Evolutionary conservation across 2,329 filamentous ascomycete species (phyloP).

Genomic region (Reticulascus tulasneorum): DNA sequence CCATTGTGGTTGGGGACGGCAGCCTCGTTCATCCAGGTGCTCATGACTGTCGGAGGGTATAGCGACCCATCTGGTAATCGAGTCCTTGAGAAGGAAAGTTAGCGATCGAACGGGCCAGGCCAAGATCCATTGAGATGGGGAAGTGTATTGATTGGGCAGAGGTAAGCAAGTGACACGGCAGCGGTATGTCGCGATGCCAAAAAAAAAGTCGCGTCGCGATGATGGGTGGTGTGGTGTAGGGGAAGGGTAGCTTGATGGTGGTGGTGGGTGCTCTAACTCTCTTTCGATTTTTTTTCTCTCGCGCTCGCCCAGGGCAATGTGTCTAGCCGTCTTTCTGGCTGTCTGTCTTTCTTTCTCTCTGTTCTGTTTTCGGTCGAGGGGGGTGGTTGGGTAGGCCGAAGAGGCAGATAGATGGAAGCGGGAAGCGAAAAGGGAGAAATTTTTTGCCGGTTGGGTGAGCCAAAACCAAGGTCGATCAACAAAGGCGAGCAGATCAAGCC

Average conservation of each 20-base stretch:
- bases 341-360: too few species aligned
- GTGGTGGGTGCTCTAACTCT: conserved; percentile 17
- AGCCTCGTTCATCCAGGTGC: conserved; percentile 69
- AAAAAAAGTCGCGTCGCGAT: conserved; percentile 18
- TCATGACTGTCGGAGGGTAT: conserved; percentile 55
- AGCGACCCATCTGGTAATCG: conserved; percentile 44
- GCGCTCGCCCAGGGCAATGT: not conserved
- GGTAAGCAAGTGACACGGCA: conserved; percentile 40
- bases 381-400: conserved; percentile 2
- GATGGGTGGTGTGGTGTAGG: conserved; percentile 24
- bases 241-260: conserved; percentile 20
- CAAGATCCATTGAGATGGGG: conserved; percentile 40
- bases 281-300: conserved; percentile 5
- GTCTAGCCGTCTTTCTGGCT: too few species aligned
- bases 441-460: conserved; percentile 3
- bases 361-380: conserved; percentile 1
- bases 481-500: conserved; percentile 14
- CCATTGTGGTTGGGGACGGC: conserved; percentile 66
- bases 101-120: conserved; percentile 36
- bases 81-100: conserved; percentile 39
- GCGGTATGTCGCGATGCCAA: conserved; percentile 12
- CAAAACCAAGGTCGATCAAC: conserved; percentile 9
- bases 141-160: not conserved
- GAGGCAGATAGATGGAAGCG: not conserved
- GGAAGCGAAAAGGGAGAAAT: not conserved